Conservation (phyloP, 306 rosid genomes). For the Pyrus pyrifolia region DNA sequence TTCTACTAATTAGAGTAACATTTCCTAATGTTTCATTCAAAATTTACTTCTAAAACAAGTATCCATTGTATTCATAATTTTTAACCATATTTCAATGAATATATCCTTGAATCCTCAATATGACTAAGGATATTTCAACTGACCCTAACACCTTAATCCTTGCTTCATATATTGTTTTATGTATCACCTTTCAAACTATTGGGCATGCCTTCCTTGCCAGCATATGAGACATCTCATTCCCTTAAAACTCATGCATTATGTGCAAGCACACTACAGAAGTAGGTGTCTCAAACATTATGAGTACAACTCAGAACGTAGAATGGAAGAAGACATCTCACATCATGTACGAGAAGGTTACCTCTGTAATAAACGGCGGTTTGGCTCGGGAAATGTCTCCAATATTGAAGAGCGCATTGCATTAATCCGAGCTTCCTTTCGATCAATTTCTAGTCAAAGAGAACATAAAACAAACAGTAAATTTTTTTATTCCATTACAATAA, state of each 20-base stretch:
- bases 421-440: conserved; percentile 78
- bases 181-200: not conserved
- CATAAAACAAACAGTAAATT: conserved; percentile 9
- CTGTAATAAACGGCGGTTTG: conserved; percentile 86
- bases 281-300: not conserved
- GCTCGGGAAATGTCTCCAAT: conserved; percentile 94
- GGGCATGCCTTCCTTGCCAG: not conserved
- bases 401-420: conserved; percentile 84
- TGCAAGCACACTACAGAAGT: not conserved
- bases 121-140: not conserved
- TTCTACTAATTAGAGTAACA: not conserved
- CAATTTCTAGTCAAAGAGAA: conserved; percentile 60
- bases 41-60: not conserved
- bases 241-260: not conserved
- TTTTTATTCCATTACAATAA: conserved; percentile 6
- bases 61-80: not conserved
- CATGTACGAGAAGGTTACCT: conserved; percentile 41
- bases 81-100: not conserved
- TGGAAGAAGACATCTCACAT: not conserved
- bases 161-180: not conserved
- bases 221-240: not conserved
- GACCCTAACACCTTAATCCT: not conserved
- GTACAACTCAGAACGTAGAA: not conserved
- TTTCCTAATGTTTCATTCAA: not conserved
- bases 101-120: not conserved